phyloP scores from a whole-genome alignment of 2,329 filamentous ascomycete species.

The Penicillium capsulatum region DNA sequence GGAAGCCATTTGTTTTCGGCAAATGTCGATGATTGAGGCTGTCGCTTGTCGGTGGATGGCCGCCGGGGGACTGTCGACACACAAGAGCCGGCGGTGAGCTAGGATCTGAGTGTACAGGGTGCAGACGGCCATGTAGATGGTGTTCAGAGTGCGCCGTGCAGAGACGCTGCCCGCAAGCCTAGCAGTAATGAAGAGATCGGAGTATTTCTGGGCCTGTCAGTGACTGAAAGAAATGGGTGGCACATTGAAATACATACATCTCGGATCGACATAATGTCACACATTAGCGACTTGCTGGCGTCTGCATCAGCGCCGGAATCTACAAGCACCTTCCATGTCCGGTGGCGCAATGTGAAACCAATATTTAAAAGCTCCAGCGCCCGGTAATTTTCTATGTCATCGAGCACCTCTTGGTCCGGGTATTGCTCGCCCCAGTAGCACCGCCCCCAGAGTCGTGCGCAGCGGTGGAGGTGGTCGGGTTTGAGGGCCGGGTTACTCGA shows the following conservation, averaged over 20 bases:
- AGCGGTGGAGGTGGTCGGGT: slow-evolving; percentile 33
- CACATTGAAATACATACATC: slow-evolving; percentile 19
- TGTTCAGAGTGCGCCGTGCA: slow-evolving; percentile 33
- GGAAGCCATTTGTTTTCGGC: slow-evolving; percentile 29
- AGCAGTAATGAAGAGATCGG: slow-evolving; percentile 36
- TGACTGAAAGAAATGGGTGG: background rate
- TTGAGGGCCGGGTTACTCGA: slow-evolving; percentile 30
- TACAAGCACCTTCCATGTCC: slow-evolving; percentile 28
- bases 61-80: slow-evolving; percentile 14
- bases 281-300: slow-evolving; percentile 19
- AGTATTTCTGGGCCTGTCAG: slow-evolving; percentile 28
- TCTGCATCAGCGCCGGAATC: slow-evolving; percentile 17
- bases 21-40: slow-evolving; percentile 31
- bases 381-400: slow-evolving; percentile 39
- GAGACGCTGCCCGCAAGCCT: slow-evolving; percentile 29
- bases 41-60: slow-evolving; percentile 28
- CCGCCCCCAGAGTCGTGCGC: slow-evolving; percentile 34
- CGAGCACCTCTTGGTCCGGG: slow-evolving; percentile 35
- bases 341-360: slow-evolving; percentile 28
- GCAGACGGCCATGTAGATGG: slow-evolving; percentile 33
- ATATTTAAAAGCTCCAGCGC: slow-evolving; percentile 32
- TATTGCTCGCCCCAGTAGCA: slow-evolving; percentile 38
- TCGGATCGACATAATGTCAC: slow-evolving; percentile 24
- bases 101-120: slow-evolving; percentile 35
- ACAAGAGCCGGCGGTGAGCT: slow-evolving; percentile 32